phyloP scores from a whole-genome alignment of 257 asterid species.

The Lithospermum erythrorhizon region DNA sequence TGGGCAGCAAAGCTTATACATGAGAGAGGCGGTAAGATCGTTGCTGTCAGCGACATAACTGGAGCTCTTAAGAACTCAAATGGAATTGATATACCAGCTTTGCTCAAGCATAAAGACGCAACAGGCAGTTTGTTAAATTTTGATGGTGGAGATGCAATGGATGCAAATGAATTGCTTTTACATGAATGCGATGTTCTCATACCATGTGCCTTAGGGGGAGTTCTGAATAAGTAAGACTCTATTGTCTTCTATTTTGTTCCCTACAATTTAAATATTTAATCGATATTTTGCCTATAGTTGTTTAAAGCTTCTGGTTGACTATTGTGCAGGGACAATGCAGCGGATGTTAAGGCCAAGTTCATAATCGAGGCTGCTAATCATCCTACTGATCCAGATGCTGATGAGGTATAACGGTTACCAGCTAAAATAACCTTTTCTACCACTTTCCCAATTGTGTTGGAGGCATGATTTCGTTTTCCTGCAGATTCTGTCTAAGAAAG shows the following conservation, averaged over 20 bases:
- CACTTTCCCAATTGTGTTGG: conserved; percentile 4
- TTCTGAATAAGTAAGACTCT: conserved; percentile 49
- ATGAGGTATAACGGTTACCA: conserved; percentile 45
- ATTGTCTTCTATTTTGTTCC: neutral
- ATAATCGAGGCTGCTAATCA: conserved; percentile 88
- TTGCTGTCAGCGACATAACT: conserved; percentile 80
- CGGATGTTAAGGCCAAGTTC: conserved; percentile 56
- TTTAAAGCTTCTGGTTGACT: conserved; percentile 7
- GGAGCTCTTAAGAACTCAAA: conserved; percentile 59
- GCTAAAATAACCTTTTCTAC: conserved; percentile 2
- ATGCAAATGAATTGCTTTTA: conserved; percentile 51
- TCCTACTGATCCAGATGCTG: conserved; percentile 93
- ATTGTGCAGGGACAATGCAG: conserved; percentile 66
- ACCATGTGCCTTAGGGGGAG: conserved; percentile 97
- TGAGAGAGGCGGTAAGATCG: conserved; percentile 72
- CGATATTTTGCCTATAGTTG: neutral
- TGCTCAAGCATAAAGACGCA: conserved; percentile 49
- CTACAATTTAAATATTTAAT: neutral
- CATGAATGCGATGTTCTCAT: conserved; percentile 84
- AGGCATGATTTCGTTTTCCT: neutral
- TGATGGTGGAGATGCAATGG: conserved; percentile 56
- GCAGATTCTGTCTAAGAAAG: conserved; percentile 78
- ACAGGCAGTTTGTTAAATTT: conserved; percentile 50
- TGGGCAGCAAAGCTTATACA: conserved; percentile 83
- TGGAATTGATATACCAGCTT: conserved; percentile 59